These are phyloP conservation scores for Plenodomus lindquistii DNA, from an alignment of 2,329 filamentous ascomycete genomes.

Conservation along the genomic window DNA sequence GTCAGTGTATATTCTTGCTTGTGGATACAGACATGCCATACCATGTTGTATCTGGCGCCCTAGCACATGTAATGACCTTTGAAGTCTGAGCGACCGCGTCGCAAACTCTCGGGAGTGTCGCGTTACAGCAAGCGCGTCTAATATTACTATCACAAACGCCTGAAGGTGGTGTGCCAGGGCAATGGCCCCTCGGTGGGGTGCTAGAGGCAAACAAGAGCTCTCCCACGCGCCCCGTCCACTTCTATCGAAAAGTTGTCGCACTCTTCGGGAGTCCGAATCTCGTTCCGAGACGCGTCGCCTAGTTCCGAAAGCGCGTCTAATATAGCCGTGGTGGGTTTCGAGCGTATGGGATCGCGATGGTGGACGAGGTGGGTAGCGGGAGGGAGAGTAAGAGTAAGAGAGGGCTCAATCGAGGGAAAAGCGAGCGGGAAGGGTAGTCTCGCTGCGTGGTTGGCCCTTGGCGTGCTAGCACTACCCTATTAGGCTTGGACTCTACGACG, in stretches of 20 bases:
- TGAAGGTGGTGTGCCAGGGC: slow-evolving; percentile 2
- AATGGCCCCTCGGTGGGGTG: slow-evolving; percentile 15
- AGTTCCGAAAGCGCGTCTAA: slow-evolving; percentile 50
- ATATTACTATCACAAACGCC: slow-evolving; percentile 1
- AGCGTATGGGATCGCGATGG: slow-evolving; percentile 31
- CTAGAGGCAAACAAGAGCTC: slow-evolving; percentile 11
- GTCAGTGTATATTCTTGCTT: slow-evolving; percentile 18
- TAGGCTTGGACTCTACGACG: slow-evolving; percentile 32
- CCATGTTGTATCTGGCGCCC: slow-evolving; percentile 36
- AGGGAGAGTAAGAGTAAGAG: slow-evolving; percentile 39
- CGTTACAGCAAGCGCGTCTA: slow-evolving; percentile 20
- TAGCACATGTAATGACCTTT: slow-evolving; percentile 38
- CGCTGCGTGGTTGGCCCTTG: slow-evolving; percentile 26
- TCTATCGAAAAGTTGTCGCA: slow-evolving; percentile 37
- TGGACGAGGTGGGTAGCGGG: slow-evolving; percentile 31
- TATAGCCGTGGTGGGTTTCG: slow-evolving; percentile 31
- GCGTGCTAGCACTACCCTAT: slow-evolving; percentile 26
- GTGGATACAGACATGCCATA: slow-evolving; percentile 21
- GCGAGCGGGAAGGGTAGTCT: slow-evolving; percentile 29
- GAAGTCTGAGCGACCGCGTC: slow-evolving; percentile 27
- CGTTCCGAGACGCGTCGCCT: slow-evolving; percentile 45
- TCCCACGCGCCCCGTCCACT: slow-evolving; percentile 21
- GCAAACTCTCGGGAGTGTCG: slow-evolving; percentile 32
- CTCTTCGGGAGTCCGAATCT: slow-evolving; percentile 32
- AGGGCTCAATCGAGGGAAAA: slow-evolving; percentile 38